Percentiles rank a stretch among this genome's conserved stretches.
Evolutionary conservation across 2,329 filamentous ascomycete species (phyloP).

Genomic region (Penicillium sp.): DNA sequence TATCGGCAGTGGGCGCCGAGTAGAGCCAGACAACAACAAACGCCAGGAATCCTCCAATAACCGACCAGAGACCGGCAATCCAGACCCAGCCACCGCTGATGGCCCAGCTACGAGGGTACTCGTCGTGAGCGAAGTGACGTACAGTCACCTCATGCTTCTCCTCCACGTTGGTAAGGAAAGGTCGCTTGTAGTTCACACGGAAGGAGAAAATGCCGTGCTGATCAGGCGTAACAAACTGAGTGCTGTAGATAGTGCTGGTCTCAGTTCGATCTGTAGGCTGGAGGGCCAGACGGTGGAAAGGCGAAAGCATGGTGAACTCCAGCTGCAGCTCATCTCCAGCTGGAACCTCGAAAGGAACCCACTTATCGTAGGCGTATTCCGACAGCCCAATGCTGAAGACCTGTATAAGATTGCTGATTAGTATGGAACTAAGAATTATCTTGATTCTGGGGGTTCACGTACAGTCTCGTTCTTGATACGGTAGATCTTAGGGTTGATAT

Average conservation of each 20-base stretch:
- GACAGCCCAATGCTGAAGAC: conserved; percentile 87
- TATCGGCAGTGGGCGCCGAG: conserved; percentile 58
- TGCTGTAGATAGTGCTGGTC: conserved; percentile 73
- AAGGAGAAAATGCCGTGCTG: conserved; percentile 99
- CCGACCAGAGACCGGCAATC: conserved; percentile 85
- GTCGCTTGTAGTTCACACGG: conserved; percentile 93
- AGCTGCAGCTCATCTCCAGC: conserved; percentile 79
- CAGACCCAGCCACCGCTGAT: conserved; percentile 94
- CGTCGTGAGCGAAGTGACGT: conserved; percentile 94
- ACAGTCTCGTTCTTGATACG: conserved; percentile 96
- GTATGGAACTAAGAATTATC: neutral
- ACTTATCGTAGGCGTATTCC: conserved; percentile 77
- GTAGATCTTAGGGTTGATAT: conserved; percentile 81
- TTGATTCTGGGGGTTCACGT: conserved; percentile 52
- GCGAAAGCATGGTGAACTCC: conserved; percentile 98
- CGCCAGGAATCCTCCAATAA: conserved; percentile 78
- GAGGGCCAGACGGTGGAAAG: conserved; percentile 88
- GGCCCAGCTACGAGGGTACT: conserved; percentile 87
- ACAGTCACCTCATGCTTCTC: conserved; percentile 96
- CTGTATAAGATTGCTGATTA: conserved; percentile 53
- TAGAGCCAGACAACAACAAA: conserved; percentile 92
- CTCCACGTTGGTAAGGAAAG: conserved; percentile 85
- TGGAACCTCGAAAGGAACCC: conserved; percentile 73
- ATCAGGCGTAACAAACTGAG: conserved; percentile 82
- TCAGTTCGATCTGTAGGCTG: conserved; percentile 59